These are phyloP conservation scores for Blastobotrys arbuscula DNA, from an alignment of 1,139 yeast genomes.

Conservation along the genomic window DNA sequence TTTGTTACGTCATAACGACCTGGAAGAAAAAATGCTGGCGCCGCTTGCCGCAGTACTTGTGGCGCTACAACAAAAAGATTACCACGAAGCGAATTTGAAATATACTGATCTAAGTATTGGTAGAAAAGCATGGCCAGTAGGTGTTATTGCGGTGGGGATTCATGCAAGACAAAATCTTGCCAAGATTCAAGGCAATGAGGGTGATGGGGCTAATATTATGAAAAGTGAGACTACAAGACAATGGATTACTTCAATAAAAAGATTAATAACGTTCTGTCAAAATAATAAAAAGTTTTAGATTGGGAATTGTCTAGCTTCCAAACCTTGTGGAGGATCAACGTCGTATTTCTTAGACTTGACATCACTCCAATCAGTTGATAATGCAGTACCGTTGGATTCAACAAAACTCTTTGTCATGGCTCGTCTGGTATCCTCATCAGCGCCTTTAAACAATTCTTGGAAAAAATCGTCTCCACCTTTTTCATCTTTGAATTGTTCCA, in stretches of 20 bases:
- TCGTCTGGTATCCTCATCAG: constrained; percentile 80
- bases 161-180: constrained; percentile 64
- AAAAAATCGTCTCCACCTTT: constrained; percentile 67
- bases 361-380: constrained; percentile 94
- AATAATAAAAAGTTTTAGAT: constrained; percentile 7
- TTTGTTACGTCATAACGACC: constrained; percentile 45
- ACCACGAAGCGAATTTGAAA: constrained; percentile 55
- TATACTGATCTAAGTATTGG: constrained; percentile 79
- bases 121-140: constrained; percentile 91
- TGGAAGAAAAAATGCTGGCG: constrained; percentile 45
- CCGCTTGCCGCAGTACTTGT: constrained; percentile 57
- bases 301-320: constrained; percentile 39
- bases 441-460: constrained; percentile 63
- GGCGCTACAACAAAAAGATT: constrained; percentile 53
- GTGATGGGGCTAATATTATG: constrained; percentile 62
- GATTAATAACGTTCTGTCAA: constrained; percentile 58
- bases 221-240: constrained; percentile 66
- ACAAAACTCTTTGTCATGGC: constrained; percentile 97
- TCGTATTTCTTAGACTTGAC: constrained; percentile 65
- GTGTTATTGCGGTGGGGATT: constrained; percentile 72
- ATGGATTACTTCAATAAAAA: constrained; percentile 72
- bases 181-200: constrained; percentile 35
- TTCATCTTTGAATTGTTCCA: constrained; percentile 42
- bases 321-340: constrained; percentile 65
- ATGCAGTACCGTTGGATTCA: constrained; percentile 92